Base-by-base conservation (phyloP, 768 basidiomycete genomes). In the Glaciozyma martinii region DNA sequence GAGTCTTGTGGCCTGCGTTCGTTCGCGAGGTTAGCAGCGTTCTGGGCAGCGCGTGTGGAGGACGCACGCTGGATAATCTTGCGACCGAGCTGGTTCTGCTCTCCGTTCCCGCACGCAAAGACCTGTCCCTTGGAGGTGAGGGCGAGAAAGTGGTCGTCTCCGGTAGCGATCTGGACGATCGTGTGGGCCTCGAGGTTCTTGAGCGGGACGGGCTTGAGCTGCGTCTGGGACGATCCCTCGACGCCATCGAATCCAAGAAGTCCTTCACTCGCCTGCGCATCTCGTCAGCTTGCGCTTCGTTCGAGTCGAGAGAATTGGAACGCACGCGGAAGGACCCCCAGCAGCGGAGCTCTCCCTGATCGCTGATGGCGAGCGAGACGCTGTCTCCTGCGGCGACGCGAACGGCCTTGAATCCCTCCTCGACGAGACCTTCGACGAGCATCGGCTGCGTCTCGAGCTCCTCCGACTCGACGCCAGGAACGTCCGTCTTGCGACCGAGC, bases 321-420 rank as follows among this genome's bases (percentile, higher is more conserved):
- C 9, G 73, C 78, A 95, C 93, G 27, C 90, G 82, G 81, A 95
- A 97, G 50, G 86, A 86, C 37, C 83, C 85, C 93, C 93, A 97
- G 29, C 86, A 89, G 63, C 87, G 81, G 56, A 97, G 78, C 65
- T 89, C 86, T 56, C 93, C 93, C 57, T 86, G 79, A 52, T 81
- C 80, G 62, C 86, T 87, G 66, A 95, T 80, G 27, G 90, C 91
- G 37, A 90, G 88, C 69, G 86, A 88, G 68, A 92, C 86, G 67
- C 85, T 89, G 73, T 95, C 93, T 12, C 93, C 91, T 29, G 89
- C 86, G 47, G 85, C 85, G 65, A 91, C 81, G 63, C 83, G 81
- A 6, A 91, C 88, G 0, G 90, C 87, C 61, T 88, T 85, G 80
- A 94, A 97, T 19, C 82, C 81, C 71, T 90, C 86, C 10, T n/a